Conservation (phyloP, 805 yeast genomes). For the Candida silvicultrix region DNA sequence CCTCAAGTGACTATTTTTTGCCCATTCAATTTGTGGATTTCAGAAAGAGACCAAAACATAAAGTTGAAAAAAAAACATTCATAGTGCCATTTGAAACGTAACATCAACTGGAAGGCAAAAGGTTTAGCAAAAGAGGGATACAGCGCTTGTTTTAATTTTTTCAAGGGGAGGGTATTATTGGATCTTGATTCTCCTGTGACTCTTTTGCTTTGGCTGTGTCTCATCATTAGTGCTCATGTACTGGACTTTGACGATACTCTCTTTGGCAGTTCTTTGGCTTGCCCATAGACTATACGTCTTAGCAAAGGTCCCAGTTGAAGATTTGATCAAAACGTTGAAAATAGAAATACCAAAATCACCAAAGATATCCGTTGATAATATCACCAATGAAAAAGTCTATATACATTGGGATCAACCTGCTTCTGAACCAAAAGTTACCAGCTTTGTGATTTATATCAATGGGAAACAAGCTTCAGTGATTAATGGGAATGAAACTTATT, state of each 20-base stretch:
- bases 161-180: no score
- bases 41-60: neutral
- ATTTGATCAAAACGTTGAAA: slow-evolving; percentile 38
- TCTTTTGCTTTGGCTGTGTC: neutral
- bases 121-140: no score
- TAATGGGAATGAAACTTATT: slow-evolving; percentile 30
- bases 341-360: slow-evolving; percentile 54
- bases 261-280: slow-evolving; percentile 19
- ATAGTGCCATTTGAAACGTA: neutral
- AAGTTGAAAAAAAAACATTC: neutral
- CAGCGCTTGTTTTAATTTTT: no score
- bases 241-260: slow-evolving; percentile 12
- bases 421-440: slow-evolving; percentile 22
- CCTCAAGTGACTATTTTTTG: neutral
- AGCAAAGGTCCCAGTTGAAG: slow-evolving; percentile 35
- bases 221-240: slow-evolving; percentile 8
- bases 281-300: slow-evolving; percentile 13
- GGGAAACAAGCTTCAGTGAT: slow-evolving; percentile 30
- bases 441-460: slow-evolving; percentile 32
- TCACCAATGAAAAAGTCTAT: slow-evolving; percentile 37
- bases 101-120: neutral
- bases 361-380: slow-evolving; percentile 46
- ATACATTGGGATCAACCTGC: slow-evolving; percentile 47
- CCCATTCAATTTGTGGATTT: neutral
- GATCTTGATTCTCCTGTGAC: neutral